Evolutionary conservation across 208 protist genomes (phyloP).

Genomic region (Acanthamoeba lenticulata): DNA sequence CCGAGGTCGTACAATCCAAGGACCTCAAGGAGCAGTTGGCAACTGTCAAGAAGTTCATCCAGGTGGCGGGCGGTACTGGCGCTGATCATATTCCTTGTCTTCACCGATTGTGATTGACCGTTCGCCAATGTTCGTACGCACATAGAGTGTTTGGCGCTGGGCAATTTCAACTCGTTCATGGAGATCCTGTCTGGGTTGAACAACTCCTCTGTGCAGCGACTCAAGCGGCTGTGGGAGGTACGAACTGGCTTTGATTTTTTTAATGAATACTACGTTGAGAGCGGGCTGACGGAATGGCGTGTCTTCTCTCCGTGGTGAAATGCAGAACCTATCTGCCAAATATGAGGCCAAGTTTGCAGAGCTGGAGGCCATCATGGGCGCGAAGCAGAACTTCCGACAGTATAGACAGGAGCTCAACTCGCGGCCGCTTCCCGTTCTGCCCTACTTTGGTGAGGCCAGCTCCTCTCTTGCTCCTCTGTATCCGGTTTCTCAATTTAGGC

Average conservation of each 20-base stretch:
- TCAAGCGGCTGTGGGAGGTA: constrained; percentile 30
- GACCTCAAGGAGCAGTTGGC: neutral
- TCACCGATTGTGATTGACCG: neutral
- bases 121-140: neutral
- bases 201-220: constrained; percentile 5
- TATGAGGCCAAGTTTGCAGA: neutral
- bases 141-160: neutral
- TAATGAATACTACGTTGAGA: too few species aligned
- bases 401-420: constrained; percentile 20
- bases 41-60: constrained; percentile 29
- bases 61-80: neutral
- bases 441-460: constrained; percentile 15
- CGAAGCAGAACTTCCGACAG: constrained; percentile 12
- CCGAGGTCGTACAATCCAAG: constrained; percentile 9
- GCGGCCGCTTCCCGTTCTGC: neutral
- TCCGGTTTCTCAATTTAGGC: neutral
- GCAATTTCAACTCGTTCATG: constrained; percentile 56
- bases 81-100: neutral
- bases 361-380: constrained; percentile 28
- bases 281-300: too few species aligned
- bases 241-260: neutral
- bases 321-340: neutral
- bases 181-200: constrained; percentile 26
- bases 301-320: neutral
- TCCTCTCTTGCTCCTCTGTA: neutral